A percentile compares a stretch with the other conserved stretches of the same genome.
These are phyloP conservation scores for Calocera cornea DNA, from an alignment of 768 basidiomycete genomes.

Conservation along the genomic window DNA sequence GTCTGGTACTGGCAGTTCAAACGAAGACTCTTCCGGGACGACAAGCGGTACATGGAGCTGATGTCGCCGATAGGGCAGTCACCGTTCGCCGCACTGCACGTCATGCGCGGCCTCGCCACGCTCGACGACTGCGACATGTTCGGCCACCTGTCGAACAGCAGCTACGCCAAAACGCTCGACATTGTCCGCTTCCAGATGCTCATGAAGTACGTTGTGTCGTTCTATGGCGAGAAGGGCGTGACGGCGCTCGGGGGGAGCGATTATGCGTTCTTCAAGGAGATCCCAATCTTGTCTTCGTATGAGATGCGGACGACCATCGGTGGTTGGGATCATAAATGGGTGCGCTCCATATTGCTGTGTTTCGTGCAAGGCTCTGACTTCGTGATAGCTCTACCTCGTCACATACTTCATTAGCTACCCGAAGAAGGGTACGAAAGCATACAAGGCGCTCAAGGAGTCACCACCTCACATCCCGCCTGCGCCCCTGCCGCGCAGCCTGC, in stretches of 20 bases:
- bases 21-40: too few relatives aligned
- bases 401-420: background rate
- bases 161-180: constrained; percentile 10
- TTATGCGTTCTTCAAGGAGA: background rate
- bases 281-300: background rate
- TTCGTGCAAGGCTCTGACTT: background rate
- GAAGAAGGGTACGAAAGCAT: background rate
- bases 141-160: constrained; percentile 9
- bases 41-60: background rate
- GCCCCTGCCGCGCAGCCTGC: background rate
- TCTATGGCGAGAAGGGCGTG: background rate
- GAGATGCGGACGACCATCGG: background rate
- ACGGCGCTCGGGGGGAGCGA: background rate
- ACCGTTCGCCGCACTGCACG: background rate
- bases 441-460: background rate
- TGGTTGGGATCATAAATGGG: background rate
- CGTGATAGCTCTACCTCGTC: background rate
- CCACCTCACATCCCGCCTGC: constrained; percentile 29
- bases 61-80: constrained; percentile 7
- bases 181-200: constrained; percentile 10
- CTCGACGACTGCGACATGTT: constrained; percentile 10
- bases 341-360: background rate
- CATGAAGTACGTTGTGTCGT: constrained; percentile 6
- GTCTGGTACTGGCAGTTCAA: too few relatives aligned
- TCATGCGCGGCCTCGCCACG: constrained; percentile 6